phyloP scores from a whole-genome alignment of 78 protist genomes.

The Dictyostelium intermedium region DNA sequence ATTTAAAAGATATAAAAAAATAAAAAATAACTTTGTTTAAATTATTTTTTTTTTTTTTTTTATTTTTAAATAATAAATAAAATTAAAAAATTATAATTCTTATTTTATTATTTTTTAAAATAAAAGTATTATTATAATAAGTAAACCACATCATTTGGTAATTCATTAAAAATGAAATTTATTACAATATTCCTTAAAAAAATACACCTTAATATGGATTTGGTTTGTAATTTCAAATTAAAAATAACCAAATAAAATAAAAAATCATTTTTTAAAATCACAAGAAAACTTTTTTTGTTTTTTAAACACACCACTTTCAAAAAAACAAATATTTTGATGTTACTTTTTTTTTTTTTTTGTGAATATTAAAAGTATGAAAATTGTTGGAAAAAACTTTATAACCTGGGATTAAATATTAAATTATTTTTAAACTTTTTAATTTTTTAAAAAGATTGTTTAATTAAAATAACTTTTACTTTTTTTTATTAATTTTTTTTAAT shows the following conservation, averaged over 20 bases:
- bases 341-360: neutral
- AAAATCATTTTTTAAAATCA: neutral
- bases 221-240: neutral
- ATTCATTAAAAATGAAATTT: neutral
- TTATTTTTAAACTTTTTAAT: no score
- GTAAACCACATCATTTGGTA: neutral
- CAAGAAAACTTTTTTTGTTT: neutral
- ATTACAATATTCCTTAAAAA: neutral
- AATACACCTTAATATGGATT: neutral
- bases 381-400: neutral
- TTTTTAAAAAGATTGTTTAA: no score
- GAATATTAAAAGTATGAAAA: neutral
- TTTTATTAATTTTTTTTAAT: neutral
- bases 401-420: no score
- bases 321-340: neutral
- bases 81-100: no score
- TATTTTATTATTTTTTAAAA: neutral
- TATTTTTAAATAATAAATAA: neutral
- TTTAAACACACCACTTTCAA: neutral
- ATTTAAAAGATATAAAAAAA: neutral
- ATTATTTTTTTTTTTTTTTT: neutral
- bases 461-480: neutral
- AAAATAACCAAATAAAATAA: no score
- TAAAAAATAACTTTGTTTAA: neutral
- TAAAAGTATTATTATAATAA: neutral